Base-by-base conservation (phyloP, 164 flowering plant genomes). In the Houttuynia cordata region DNA sequence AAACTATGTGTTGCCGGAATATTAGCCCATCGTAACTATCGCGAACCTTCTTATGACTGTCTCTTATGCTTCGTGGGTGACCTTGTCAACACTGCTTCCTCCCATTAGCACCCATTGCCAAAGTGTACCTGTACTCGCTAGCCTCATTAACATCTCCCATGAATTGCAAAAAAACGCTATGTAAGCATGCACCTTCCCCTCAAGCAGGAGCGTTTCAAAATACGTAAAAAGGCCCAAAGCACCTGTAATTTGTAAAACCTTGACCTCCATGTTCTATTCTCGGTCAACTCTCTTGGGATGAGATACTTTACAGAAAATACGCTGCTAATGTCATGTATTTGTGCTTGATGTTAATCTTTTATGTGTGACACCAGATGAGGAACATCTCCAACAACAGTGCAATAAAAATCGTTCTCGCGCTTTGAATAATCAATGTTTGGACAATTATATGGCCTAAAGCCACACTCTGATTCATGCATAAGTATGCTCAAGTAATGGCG, bases 211-310 rank as follows among this genome's bases (percentile, higher is more conserved):
- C 14, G 83, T 81, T 65, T 82, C 87, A 57, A 82, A 82, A 70
- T 82, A 84, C 63, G 80, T 70, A 59, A 83, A 82, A 72, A 82
- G 78, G 74, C 24, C 84, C 84, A 71, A 74, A 83, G 76, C 87
- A 83, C 61, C 80, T 83, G 74, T n/a, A n/a, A n/a, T n/a, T n/a
- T n/a, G n/a, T 80, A 83, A 56, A 83, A 82, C 87, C 80, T 91
- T 49, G 88, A 74, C 95, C 88, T 88, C 96, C 96, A 88, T 5
- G 98, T 91, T 21, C 88, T n/a, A n/a, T n/a, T n/a, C n/a, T n/a
- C n/a, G n/a, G n/a, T n/a, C n/a, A n/a, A n/a, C n/a, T n/a, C n/a
- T n/a, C n/a, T n/a, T n/a, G n/a, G n/a, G n/a, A n/a, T n/a, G n/a
- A n/a, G n/a, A n/a, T n/a, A n/a, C n/a, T n/a, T n/a, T n/a, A n/a